phyloP scores from a whole-genome alignment of 2,329 filamentous ascomycete species.

The Drechslera avenae region DNA sequence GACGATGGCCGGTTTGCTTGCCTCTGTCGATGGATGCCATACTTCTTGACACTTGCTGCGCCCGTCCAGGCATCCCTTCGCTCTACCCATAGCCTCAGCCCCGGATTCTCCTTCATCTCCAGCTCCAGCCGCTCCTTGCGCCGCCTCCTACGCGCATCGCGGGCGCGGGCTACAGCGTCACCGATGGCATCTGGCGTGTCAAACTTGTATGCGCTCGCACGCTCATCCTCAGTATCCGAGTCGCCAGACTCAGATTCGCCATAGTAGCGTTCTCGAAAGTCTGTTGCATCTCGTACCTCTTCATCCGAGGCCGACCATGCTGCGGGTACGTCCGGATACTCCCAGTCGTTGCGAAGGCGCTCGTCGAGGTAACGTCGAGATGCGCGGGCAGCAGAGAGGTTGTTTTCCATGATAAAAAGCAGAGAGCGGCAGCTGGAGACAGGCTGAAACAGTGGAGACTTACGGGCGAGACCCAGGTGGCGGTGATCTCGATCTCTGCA shows the following conservation, averaged over 20 bases:
- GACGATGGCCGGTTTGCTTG: conserved; percentile 1
- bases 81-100: conserved; percentile 77
- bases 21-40: conserved; percentile 21
- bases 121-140: conserved; percentile 45
- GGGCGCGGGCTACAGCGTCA: conserved; percentile 40
- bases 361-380: conserved; percentile 51
- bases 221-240: conserved; percentile 34
- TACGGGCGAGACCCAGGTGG: neutral
- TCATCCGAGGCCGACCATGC: conserved; percentile 44
- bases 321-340: conserved; percentile 45
- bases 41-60: conserved; percentile 59
- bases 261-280: conserved; percentile 54
- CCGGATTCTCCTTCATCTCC: conserved; percentile 73
- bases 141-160: conserved; percentile 44
- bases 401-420: conserved; percentile 41
- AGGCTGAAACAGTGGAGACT: conserved; percentile 3
- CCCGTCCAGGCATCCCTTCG: conserved; percentile 85
- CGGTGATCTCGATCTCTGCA: neutral
- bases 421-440: neutral
- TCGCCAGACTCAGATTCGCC: conserved; percentile 40
- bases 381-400: conserved; percentile 51
- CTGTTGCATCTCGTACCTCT: conserved; percentile 37
- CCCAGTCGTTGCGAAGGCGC: conserved; percentile 54
- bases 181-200: conserved; percentile 54
- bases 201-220: conserved; percentile 47